Base-by-base conservation (phyloP, 129 eudicot species). In the Saposhnikovia divaricata region DNA sequence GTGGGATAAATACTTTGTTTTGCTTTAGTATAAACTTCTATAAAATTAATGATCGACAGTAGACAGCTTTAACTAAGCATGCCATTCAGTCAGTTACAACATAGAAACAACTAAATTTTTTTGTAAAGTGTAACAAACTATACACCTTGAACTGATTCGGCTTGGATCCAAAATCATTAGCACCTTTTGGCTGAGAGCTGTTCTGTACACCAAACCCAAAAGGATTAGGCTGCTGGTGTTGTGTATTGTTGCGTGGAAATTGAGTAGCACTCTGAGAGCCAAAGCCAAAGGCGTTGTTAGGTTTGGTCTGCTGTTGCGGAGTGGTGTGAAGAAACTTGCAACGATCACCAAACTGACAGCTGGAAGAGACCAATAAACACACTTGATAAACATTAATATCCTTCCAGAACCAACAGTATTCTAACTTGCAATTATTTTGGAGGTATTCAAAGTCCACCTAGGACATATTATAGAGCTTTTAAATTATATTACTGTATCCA, bases 201-300 rank as follows among this genome's bases (percentile, higher is more conserved):
- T 71, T 90, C 80, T 92, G 96, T 78, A 88, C 92, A 37, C 99
- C 99, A 84, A 95, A 95, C 19, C 98, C 98, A 82, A 95, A 95
- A n/a, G 97, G 96, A 80, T 95, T 95, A 25, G 93, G 89, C 53
- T 31, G 95, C 44, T 89, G 91, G 68, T 91, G 97, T 28, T 37
- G 96, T 44, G 79, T 27, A 81, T 72, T 86, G 65, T 84, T 71
- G 47, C 74, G 84, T 81, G 79, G 87, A 79, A 79, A 75, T 68
- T 81, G 86, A 27, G 81, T 39, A 70, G 85, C 55, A 70, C 50
- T 82, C 84, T 95, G 97, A 47, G 86, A 12, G 37, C 97, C 99
- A 85, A 90, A 90, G 27, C 99, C 99, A 86, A 88, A 92, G 47
- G 90, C 70, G 81, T 68, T 68, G 42, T 86, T 88, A 21, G 89